Percentiles rank a stretch among this genome's conserved stretches.
These are phyloP conservation scores for Lactifluus hygrophoroides DNA, from an alignment of 768 basidiomycete species.

Conservation along the genomic window DNA sequence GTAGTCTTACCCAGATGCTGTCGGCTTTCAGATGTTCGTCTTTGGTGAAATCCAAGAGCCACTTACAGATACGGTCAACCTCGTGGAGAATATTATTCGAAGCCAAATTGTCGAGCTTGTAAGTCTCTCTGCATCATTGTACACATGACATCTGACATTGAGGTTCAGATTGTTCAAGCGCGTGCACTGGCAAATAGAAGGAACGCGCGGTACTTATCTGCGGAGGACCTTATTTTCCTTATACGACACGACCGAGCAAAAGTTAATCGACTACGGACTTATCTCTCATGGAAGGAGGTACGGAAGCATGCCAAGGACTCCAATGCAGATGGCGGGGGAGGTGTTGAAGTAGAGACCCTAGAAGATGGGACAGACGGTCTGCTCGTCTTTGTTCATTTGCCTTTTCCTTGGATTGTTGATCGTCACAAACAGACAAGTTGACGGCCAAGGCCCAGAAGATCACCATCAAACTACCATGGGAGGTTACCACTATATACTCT, in stretches of 20 bases:
- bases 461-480: constrained; percentile 94
- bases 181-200: constrained; percentile 74
- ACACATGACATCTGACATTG: constrained; percentile 1
- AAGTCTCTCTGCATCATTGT: not conserved
- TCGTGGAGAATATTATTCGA: constrained; percentile 93
- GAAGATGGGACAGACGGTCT: constrained; percentile 79
- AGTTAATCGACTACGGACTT: constrained; percentile 86
- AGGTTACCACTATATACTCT: constrained; percentile 84
- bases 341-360: constrained; percentile 71
- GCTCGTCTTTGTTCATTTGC: constrained; percentile 18
- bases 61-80: constrained; percentile 74
- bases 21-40: constrained; percentile 73
- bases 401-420: not conserved
- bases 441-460: constrained; percentile 84
- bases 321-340: constrained; percentile 71
- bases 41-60: constrained; percentile 95
- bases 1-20: not conserved
- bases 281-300: constrained; percentile 96
- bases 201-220: constrained; percentile 75
- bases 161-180: constrained; percentile 74
- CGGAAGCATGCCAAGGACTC: constrained; percentile 91
- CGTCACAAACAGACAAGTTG: constrained; percentile 52
- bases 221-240: constrained; percentile 94
- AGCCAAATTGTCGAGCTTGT: constrained; percentile 89
- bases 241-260: constrained; percentile 91